phyloP scores from a whole-genome alignment of 176 grass and related monocot genomes.

The sorghum (Sorghum bicolor) region DNA sequence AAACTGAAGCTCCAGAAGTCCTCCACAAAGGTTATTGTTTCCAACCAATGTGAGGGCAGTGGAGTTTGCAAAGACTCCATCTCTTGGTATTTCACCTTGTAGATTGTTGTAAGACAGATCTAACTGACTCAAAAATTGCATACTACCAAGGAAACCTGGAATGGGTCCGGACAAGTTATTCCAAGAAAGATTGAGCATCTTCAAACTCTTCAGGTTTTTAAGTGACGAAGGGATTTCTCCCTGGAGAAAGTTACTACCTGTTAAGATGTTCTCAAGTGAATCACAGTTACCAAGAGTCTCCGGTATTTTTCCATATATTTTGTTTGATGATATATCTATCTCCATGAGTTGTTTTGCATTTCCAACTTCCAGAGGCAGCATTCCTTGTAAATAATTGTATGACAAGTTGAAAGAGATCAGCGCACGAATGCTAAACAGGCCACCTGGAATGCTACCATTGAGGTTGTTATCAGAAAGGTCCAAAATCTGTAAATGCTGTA shows the following conservation, averaged over 20 bases:
- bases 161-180: conserved; percentile 13
- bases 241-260: not conserved
- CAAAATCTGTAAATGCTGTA: conserved; percentile 12
- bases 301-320: conserved; percentile 4
- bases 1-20: conserved; percentile 10
- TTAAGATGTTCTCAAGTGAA: not conserved
- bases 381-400: not conserved
- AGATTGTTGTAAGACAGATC: conserved; percentile 27
- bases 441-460: conserved; percentile 6
- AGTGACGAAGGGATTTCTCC: conserved; percentile 12
- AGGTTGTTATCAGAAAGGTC: conserved; percentile 15
- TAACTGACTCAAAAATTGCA: not conserved
- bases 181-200: conserved; percentile 4
- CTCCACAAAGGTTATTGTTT: conserved; percentile 27
- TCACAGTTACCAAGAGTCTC: not conserved
- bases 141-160: not conserved
- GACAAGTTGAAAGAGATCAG: conserved; percentile 16
- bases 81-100: conserved; percentile 13
- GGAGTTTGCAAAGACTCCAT: conserved; percentile 5
- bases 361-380: conserved; percentile 8
- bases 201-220: conserved; percentile 1
- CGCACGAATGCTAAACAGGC: not conserved
- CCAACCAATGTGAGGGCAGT: conserved; percentile 1
- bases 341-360: conserved; percentile 11
- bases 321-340: conserved; percentile 16